Percentiles rank a stretch among this genome's conserved stretches.
Evolutionary conservation across 2,329 filamentous ascomycete genomes (phyloP).

Genomic region (Nemania abortiva): DNA sequence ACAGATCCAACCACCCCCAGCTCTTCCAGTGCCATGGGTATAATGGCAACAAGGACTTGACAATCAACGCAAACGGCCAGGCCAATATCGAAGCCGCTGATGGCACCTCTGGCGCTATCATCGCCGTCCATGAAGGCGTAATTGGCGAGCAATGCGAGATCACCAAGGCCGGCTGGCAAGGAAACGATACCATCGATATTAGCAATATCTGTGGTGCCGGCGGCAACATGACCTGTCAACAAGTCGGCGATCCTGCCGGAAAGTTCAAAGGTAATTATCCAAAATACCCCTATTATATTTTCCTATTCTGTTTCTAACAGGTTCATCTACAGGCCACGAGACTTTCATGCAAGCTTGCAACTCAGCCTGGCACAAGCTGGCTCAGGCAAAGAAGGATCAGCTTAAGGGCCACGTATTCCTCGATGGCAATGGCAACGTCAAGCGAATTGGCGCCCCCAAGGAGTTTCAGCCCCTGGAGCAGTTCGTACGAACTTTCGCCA

Average conservation of each 20-base stretch:
- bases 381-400: slow-evolving; percentile 50
- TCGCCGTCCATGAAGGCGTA: slow-evolving; percentile 54
- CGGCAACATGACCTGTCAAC: slow-evolving; percentile 56
- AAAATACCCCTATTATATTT: neutral
- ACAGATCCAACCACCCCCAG: slow-evolving; percentile 53
- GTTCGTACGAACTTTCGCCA: slow-evolving; percentile 55
- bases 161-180: slow-evolving; percentile 53
- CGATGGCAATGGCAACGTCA: slow-evolving; percentile 48
- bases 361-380: slow-evolving; percentile 51
- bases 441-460: slow-evolving; percentile 53
- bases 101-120: slow-evolving; percentile 54
- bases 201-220: slow-evolving; percentile 56
- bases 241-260: slow-evolving; percentile 50
- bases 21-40: slow-evolving; percentile 55
- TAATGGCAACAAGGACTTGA: slow-evolving; percentile 53
- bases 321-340: slow-evolving; percentile 45
- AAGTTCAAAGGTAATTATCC: slow-evolving; percentile 51
- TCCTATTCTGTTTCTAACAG: neutral
- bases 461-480: slow-evolving; percentile 52
- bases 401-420: slow-evolving; percentile 52
- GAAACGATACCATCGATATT: slow-evolving; percentile 47
- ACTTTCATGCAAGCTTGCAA: slow-evolving; percentile 56
- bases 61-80: slow-evolving; percentile 47
- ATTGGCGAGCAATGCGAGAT: slow-evolving; percentile 57
- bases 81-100: slow-evolving; percentile 50